Base-by-base conservation (phyloP, 768 basidiomycete genomes). In the Naganishia vaughanmartiniae region DNA sequence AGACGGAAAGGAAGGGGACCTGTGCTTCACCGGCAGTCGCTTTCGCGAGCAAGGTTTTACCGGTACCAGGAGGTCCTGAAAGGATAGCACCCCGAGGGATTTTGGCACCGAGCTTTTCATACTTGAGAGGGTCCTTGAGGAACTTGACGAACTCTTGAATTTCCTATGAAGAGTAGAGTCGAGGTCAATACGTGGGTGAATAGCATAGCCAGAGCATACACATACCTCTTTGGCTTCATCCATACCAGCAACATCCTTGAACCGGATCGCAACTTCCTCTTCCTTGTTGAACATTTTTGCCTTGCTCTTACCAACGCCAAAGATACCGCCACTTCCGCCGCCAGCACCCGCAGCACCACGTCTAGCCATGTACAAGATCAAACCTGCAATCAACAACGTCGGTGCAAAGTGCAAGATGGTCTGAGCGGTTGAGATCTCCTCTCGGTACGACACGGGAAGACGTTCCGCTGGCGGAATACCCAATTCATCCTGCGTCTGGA, bases 91-190 rank as follows among this genome's bases (percentile, higher is more conserved):
- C 81, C 68, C 81, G 79, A 56, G 81, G 81, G 73, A 98, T 98
- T 84, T 98, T 98, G 71, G 96, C 96, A 70, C 96, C 96, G 48
- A 99, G 87, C 74, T 89, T 92, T 83, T 97, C 92, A 83, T 96
- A 99, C 80, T 89, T 90, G 34, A 87, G 83, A 15, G 96, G 96
- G 69, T 98, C 90, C 84, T 97, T 97, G 78, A 99, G 84, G 84
- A 99, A 98, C 76, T 96, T 94, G 80, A 99, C 96, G 75, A 98
- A 99, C 81, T 99, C 96, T 92, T 98, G 95, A 76, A 99, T 95
- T 84, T 99, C 96, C 84, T 79, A 65, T 14, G 28, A 7, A 4
- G 54, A 7, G 42, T 36, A 48, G 56, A 28, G 24, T 45, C 21
- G 7, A 30, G 30, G 65, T 66, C 48, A 54, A 28, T 31, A 57